These are phyloP conservation scores for Orbilia javanica DNA, from an alignment of 2,329 filamentous ascomycete species.

Conservation along the genomic window DNA sequence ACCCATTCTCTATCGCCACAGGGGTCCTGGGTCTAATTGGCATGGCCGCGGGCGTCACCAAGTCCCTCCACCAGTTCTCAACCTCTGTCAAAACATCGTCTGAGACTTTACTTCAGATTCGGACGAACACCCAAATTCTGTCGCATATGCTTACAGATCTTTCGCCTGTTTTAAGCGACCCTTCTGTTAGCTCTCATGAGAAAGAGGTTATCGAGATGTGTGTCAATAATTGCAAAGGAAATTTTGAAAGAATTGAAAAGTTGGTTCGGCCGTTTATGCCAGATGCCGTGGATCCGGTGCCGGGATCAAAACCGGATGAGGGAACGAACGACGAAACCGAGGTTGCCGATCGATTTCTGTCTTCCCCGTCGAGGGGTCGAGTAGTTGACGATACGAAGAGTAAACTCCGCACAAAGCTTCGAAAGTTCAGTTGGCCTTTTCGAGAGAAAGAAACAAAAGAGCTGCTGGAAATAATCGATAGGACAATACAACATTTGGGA, in stretches of 20 bases:
- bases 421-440: constrained; percentile 48
- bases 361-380: neutral
- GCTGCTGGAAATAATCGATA: constrained; percentile 39
- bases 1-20: constrained; percentile 50
- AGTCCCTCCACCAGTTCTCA: constrained; percentile 51
- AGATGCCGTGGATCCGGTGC: neutral
- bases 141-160: constrained; percentile 53
- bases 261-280: constrained; percentile 41
- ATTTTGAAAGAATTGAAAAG: constrained; percentile 47
- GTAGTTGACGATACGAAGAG: constrained; percentile 20
- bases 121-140: constrained; percentile 38
- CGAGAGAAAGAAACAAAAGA: constrained; percentile 52
- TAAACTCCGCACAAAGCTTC: constrained; percentile 30
- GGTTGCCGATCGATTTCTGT: neutral
- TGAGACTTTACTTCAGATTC: constrained; percentile 45
- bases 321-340: neutral
- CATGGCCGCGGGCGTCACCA: constrained; percentile 28
- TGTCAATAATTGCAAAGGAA: constrained; percentile 44
- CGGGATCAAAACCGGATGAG: neutral
- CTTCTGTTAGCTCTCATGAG: constrained; percentile 39
- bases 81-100: constrained; percentile 45
- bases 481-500: constrained; percentile 54
- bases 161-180: constrained; percentile 38
- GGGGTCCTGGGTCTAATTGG: constrained; percentile 41
- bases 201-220: constrained; percentile 48